These are phyloP conservation scores for Nicotiana tabacum DNA, from an alignment of 257 asterid species.

Conservation along the genomic window DNA sequence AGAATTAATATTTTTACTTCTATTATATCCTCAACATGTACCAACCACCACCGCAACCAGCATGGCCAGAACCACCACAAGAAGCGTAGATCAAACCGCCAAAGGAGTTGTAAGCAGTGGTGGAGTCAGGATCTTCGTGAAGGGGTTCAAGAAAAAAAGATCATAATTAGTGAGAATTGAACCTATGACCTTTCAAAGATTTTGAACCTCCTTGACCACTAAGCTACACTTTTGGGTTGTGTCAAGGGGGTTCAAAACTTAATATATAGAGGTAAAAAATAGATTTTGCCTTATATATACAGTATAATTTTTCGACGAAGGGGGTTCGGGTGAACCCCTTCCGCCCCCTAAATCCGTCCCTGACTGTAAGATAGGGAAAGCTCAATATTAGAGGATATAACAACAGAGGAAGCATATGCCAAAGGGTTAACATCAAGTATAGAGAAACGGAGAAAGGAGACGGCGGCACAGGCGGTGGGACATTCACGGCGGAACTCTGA, in stretches of 20 bases:
- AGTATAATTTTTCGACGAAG: too few species aligned
- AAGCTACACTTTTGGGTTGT: too few species aligned
- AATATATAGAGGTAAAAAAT: too few species aligned
- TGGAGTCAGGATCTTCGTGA: too few species aligned
- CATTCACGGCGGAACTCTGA: constrained; percentile 32
- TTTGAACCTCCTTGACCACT: too few species aligned
- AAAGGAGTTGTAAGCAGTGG: neutral
- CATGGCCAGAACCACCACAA: neutral
- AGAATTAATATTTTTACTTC: neutral
- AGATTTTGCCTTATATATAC: too few species aligned
- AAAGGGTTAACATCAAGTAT: constrained; percentile 40
- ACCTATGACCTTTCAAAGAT: too few species aligned
- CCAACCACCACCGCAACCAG: neutral
- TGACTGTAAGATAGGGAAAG: constrained; percentile 20
- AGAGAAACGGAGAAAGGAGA: constrained; percentile 20
- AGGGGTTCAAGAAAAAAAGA: too few species aligned
- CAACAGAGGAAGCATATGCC: constrained; percentile 47
- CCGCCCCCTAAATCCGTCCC: too few species aligned
- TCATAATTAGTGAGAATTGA: too few species aligned
- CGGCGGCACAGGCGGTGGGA: neutral
- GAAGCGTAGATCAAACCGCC: neutral
- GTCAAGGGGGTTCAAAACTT: too few species aligned
- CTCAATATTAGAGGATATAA: constrained; percentile 49
- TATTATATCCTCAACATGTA: neutral
- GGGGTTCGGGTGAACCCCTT: too few species aligned